Conservation (phyloP, 1,139 yeast species). For the Suhomyces atakaporum region DNA sequence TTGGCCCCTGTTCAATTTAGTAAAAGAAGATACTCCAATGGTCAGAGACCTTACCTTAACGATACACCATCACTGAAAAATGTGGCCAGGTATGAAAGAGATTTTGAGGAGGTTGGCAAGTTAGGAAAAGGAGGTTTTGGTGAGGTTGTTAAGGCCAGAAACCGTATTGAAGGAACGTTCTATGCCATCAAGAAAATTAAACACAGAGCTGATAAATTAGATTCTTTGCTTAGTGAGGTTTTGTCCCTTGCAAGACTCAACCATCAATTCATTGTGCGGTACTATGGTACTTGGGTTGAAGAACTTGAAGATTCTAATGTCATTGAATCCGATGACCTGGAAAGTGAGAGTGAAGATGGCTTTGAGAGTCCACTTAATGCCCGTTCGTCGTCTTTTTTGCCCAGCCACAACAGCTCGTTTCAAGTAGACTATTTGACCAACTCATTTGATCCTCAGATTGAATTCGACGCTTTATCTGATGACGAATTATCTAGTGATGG, state of each 20-base stretch:
- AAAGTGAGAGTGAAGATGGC: slow-evolving; percentile 21
- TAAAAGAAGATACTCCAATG: slow-evolving; percentile 23
- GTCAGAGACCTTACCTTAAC: slow-evolving; percentile 8
- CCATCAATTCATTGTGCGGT: slow-evolving; percentile 93
- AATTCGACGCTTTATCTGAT: slow-evolving; percentile 52
- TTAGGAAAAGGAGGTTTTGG: slow-evolving; percentile 98
- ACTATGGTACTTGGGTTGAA: slow-evolving; percentile 97
- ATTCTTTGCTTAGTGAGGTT: slow-evolving; percentile 85
- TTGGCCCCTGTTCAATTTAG: slow-evolving; percentile 4
- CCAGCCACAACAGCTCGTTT: slow-evolving; percentile 38
- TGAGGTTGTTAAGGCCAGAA: slow-evolving; percentile 93
- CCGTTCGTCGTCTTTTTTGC: slow-evolving; percentile 34
- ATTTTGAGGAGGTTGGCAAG: slow-evolving; percentile 90
- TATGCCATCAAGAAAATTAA: slow-evolving; percentile 92
- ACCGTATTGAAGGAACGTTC: slow-evolving; percentile 88
- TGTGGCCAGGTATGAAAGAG: slow-evolving; percentile 50
- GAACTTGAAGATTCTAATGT: slow-evolving; percentile 44
- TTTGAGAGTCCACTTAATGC: slow-evolving; percentile 23
- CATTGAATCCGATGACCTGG: slow-evolving; percentile 22
- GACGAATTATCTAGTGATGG: slow-evolving; percentile 24
- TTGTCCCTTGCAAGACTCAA: slow-evolving; percentile 87
- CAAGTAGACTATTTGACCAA: slow-evolving; percentile 68
- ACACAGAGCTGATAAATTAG: slow-evolving; percentile 76
- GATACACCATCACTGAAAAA: slow-evolving; percentile 14
- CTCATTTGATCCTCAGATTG: slow-evolving; percentile 61